phyloP scores from a whole-genome alignment of 257 asterid genomes.

The Cinchona pubescens region DNA sequence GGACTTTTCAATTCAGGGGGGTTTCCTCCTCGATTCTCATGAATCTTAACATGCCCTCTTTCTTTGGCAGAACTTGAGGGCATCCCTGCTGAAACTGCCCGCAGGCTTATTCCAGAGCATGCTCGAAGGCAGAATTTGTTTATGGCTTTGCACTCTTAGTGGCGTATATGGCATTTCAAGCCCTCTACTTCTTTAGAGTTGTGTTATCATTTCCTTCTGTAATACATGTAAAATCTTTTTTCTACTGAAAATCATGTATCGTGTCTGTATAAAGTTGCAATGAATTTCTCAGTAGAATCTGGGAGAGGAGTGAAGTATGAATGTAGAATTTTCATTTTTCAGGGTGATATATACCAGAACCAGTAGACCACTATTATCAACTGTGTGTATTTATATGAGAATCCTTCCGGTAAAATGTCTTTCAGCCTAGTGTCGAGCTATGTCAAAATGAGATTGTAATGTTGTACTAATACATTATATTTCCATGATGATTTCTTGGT shows the following conservation, averaged over 20 bases:
- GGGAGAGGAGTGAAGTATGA: constrained; percentile 24
- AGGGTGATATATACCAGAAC: background rate
- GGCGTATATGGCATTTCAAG: constrained; percentile 11
- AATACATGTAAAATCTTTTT: constrained; percentile 17
- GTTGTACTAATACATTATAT: background rate
- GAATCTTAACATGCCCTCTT: background rate
- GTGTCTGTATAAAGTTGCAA: constrained; percentile 19
- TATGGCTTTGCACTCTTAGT: constrained; percentile 86
- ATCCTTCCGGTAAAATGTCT: background rate
- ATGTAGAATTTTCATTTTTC: constrained; percentile 9
- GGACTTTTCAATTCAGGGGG: background rate
- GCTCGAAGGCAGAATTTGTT: constrained; percentile 93
- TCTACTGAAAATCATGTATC: background rate
- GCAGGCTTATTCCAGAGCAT: constrained; percentile 91
- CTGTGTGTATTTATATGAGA: background rate
- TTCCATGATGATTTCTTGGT: background rate
- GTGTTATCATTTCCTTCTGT: constrained; percentile 16
- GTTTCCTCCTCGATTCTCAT: background rate
- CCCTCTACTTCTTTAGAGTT: constrained; percentile 9
- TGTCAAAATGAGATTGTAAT: background rate
- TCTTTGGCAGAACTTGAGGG: constrained; percentile 72
- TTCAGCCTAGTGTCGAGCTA: constrained; percentile 5
- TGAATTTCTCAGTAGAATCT: constrained; percentile 22
- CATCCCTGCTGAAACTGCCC: constrained; percentile 69
- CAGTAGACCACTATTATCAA: background rate